Evolutionary conservation across 78 protist genomes (phyloP).

Genomic region (Anaeramoeba flamelloides): DNA sequence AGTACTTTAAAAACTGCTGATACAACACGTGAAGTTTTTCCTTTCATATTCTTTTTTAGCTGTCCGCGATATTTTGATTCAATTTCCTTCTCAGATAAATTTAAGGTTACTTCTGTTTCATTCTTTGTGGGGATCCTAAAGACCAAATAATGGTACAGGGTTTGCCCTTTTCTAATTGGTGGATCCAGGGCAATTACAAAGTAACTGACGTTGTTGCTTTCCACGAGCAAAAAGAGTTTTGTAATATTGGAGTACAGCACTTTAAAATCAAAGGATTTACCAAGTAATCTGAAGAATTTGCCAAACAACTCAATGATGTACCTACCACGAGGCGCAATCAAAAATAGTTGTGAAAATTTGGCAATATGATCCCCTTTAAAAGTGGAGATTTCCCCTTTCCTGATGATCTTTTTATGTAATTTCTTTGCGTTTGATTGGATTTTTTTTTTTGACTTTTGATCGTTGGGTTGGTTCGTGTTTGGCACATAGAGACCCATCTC

Average conservation of each 20-base stretch:
- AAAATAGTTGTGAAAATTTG: slow-evolving; percentile 13
- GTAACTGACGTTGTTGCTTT: slow-evolving; percentile 24
- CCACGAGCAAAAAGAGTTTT: slow-evolving; percentile 18
- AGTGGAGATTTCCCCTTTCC: too few species aligned
- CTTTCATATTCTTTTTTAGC: too few species aligned
- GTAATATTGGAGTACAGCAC: slow-evolving; percentile 25
- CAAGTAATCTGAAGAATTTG: slow-evolving; percentile 31
- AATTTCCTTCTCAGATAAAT: slow-evolving; percentile 8
- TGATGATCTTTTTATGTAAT: too few species aligned
- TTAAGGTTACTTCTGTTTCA: background rate
- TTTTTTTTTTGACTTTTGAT: too few species aligned
- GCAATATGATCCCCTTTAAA: too few species aligned
- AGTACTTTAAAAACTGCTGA: background rate
- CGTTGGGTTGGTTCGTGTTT: too few species aligned
- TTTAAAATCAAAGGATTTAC: slow-evolving; percentile 41
- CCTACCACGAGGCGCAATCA: slow-evolving; percentile 48
- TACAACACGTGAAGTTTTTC: background rate
- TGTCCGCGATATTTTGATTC: too few species aligned
- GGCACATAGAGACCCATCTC: too few species aligned
- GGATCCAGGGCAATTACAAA: slow-evolving; percentile 37
- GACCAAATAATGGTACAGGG: slow-evolving; percentile 32
- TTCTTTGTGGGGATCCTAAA: slow-evolving; percentile 24
- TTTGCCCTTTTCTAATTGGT: slow-evolving; percentile 45
- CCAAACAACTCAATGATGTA: slow-evolving; percentile 41
- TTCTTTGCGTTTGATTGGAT: too few species aligned